These are phyloP conservation scores for Colletotrichum aenigma DNA, from an alignment of 2,329 filamentous ascomycete genomes.

Conservation along the genomic window DNA sequence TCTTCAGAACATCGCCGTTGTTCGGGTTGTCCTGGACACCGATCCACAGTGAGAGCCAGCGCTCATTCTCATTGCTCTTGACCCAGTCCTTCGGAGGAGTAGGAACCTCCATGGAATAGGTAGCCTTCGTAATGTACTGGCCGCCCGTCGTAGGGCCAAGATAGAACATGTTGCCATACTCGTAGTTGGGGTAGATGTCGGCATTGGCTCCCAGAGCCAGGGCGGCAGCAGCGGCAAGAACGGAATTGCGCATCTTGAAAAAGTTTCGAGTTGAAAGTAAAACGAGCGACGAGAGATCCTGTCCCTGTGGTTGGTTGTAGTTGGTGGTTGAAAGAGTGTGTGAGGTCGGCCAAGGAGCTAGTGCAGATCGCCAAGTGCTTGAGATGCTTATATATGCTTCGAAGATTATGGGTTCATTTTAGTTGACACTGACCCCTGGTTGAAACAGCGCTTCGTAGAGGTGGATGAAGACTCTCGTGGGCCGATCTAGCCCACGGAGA, in stretches of 20 bases:
- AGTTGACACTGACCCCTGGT: not conserved
- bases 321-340: not conserved
- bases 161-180: conserved; percentile 12
- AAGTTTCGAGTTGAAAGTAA: not conserved
- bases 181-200: conserved; percentile 1
- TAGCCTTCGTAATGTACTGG: conserved; percentile 20
- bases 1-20: not conserved
- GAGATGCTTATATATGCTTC: not conserved
- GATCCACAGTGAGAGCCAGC: conserved; percentile 1
- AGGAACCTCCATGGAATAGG: conserved; percentile 20
- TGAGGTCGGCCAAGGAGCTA: not conserved
- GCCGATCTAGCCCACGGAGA: not conserved
- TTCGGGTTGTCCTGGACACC: conserved; percentile 3
- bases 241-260: not conserved
- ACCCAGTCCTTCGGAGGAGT: conserved; percentile 2
- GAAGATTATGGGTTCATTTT: not conserved
- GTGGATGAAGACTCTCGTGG: not conserved
- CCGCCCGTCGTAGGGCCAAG: conserved; percentile 3
- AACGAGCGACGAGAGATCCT: not conserved
- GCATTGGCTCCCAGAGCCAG: not conserved
- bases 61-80: not conserved
- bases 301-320: not conserved
- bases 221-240: not conserved
- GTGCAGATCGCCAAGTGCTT: not conserved
- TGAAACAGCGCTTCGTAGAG: not conserved